Evolutionary conservation across 2,329 filamentous ascomycete species (phyloP), one percentile per base, ranked within the genome.

Genomic region (Knufia petricola): DNA sequence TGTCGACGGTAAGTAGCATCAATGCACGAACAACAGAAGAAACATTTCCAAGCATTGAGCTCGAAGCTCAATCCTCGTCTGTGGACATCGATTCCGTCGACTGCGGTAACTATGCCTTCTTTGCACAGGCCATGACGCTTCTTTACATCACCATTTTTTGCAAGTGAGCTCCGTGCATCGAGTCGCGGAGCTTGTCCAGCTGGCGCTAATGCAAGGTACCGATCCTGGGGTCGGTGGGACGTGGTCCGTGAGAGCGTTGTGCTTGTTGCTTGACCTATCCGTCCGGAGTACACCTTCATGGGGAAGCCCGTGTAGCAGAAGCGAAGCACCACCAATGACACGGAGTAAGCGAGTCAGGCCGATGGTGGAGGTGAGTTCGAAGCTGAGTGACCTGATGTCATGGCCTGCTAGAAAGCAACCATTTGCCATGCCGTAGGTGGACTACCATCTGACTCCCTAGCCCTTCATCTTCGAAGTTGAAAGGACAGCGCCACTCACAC

Each of bases 131-230:
- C 34, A 37, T 37, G 34, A 37, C 34, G 34, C 34, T 41, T 8
- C 7, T 41, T 41, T 41, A 44, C 41, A 46, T 36, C 42, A 46
- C 19, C 26, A 23, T 46, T 36, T 46, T 24, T 9, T n/a, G 24
- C 4, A 15, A 19, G 6, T 4, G 24, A 19, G 13, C 12, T 30
- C 24, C 21, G 21, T 19, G 40, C 24, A 26, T 30, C 34, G 34
- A 37, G 6, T 37, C 13, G 23, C 8, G 37, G 37, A 40, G 19
- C 17, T 40, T 40, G 8, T 7, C 40, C 15, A 12, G 30, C 10
- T 28, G 4, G 13, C 40, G 24, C 40, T 43, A 43, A 43, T 43
- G 40, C 40, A 43, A 31, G 40, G 21, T 17, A 26, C 24, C 8
- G 40, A 30, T 43, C 32, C 32, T 30, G 32, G 32, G 32, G 32